These are phyloP conservation scores for Fusarium azukiicola DNA, from an alignment of 2,329 filamentous ascomycete genomes.

Conservation along the genomic window DNA sequence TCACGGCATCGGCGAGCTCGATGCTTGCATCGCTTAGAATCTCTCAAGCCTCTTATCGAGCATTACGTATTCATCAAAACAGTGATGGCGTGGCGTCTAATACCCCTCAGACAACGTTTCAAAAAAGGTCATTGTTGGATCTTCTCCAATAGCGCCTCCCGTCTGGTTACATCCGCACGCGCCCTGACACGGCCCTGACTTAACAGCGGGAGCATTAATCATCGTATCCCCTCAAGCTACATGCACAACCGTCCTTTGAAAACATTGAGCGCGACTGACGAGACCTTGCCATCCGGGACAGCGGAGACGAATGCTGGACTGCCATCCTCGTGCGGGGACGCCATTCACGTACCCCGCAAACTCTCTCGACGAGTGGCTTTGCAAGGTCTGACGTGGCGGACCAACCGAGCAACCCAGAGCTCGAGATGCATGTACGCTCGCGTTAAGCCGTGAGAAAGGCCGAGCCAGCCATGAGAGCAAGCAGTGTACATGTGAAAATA, in stretches of 20 bases:
- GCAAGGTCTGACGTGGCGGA: background rate
- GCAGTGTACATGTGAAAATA: background rate
- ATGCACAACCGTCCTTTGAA: background rate
- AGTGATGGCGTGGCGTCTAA: slow-evolving; percentile 6
- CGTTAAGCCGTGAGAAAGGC: slow-evolving; percentile 1
- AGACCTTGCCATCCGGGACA: slow-evolving; percentile 12
- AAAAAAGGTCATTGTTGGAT: slow-evolving; percentile 4
- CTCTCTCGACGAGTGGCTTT: slow-evolving; percentile 11
- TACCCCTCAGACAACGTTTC: slow-evolving; percentile 15
- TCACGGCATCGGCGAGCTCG: slow-evolving; percentile 6
- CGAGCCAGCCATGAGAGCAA: background rate
- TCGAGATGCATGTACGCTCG: background rate
- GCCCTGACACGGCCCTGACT: slow-evolving; percentile 11
- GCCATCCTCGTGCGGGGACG: slow-evolving; percentile 6
- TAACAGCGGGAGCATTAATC: slow-evolving; percentile 8
- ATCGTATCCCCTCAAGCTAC: slow-evolving; percentile 14
- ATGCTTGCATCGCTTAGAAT: background rate
- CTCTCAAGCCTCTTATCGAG: slow-evolving; percentile 14
- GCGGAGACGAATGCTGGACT: background rate
- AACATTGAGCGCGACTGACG: slow-evolving; percentile 4
- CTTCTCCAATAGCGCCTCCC: slow-evolving; percentile 7
- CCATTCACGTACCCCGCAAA: slow-evolving; percentile 10
- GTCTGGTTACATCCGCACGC: slow-evolving; percentile 10
- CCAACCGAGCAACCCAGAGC: background rate
- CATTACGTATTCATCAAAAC: background rate